These are phyloP conservation scores for Colletotrichum siamense DNA, from an alignment of 2,329 filamentous ascomycete genomes.

Conservation along the genomic window DNA sequence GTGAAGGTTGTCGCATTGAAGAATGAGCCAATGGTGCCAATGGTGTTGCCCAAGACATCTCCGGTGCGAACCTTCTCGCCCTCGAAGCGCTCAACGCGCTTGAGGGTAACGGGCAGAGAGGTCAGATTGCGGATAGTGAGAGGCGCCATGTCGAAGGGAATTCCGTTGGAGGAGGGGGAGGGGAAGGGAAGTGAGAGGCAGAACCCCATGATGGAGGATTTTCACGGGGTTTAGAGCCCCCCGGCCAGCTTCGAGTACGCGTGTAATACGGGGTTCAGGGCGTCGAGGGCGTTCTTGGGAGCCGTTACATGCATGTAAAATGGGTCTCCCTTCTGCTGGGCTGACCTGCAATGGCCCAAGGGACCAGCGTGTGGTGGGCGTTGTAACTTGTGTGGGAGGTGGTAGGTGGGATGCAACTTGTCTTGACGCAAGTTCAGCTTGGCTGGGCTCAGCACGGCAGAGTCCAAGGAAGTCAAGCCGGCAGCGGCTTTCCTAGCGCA, in stretches of 20 bases:
- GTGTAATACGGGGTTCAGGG: constrained; percentile 11
- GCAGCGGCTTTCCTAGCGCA: neutral
- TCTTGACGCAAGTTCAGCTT: constrained; percentile 15
- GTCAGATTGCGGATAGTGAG: constrained; percentile 87
- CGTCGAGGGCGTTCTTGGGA: neutral
- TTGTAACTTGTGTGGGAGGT: neutral
- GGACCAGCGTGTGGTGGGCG: neutral
- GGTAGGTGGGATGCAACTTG: neutral
- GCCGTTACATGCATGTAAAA: constrained; percentile 18
- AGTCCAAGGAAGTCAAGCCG: neutral
- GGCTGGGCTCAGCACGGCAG: neutral
- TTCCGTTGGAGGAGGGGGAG: constrained; percentile 2
- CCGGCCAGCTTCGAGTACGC: constrained; percentile 10
- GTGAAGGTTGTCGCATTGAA: constrained; percentile 46
- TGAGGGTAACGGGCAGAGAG: constrained; percentile 73
- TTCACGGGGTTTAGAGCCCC: constrained; percentile 14
- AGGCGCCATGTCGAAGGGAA: constrained; percentile 45
- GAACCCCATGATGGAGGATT: constrained; percentile 15
- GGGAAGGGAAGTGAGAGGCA: constrained; percentile 15
- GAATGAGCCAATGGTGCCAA: constrained; percentile 46
- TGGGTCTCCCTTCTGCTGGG: constrained; percentile 10
- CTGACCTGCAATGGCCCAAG: neutral
- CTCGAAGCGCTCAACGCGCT: constrained; percentile 75
- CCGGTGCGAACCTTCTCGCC: constrained; percentile 46
- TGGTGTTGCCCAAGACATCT: constrained; percentile 51